Evolutionary conservation across 345 rosid species (phyloP), one percentile per base, ranked within the genome.

Genomic region (Hibiscus mutabilis): DNA sequence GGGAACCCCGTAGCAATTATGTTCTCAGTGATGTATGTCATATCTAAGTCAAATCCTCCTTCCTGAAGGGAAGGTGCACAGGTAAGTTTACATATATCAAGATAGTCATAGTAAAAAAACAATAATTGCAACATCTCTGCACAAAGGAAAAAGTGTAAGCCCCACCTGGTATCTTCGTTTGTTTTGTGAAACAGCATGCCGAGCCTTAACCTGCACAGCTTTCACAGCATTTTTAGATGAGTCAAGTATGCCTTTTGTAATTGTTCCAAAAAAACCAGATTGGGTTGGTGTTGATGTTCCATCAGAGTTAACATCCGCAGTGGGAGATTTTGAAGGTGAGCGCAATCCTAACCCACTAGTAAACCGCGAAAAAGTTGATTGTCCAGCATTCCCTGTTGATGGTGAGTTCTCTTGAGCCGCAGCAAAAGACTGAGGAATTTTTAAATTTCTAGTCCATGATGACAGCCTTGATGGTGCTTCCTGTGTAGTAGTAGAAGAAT

Each of bases 1-100:
- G 97, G 97, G 77, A 91, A 91, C 40, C 97, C 97, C 97, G 89
- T 91, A 18, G 97, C 97, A 78, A 89, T 89, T 31, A 91, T 81
- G 70, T 91, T 91, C 84, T 91, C 97, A 5, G 92, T 91, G 75
- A 89, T 91, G 62, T 89, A 91, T 10, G 95, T 89, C 84, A 89
- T 78, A 81, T 91, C 97, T 82, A 91, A 80, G 83, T 91, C 97
- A 77, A 91, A 91, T 58, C 89, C 97, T 78, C 94, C 97, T 78
- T 91, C 97, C 97, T 91, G 72, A 56, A 82, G 10, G 1, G 0
- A 52, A 52, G 25, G n/a, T n/a, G n/a, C n/a, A n/a, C n/a, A n/a
- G n/a, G 22, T 18, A 44, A 47, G 19, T 16, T 44, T 18, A 71
- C 29, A 11, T 12, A 21, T 11, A 16, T 59, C 5, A 12, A 61